Base-by-base conservation (phyloP, 768 basidiomycete species). In the Tricholoma terreum region DNA sequence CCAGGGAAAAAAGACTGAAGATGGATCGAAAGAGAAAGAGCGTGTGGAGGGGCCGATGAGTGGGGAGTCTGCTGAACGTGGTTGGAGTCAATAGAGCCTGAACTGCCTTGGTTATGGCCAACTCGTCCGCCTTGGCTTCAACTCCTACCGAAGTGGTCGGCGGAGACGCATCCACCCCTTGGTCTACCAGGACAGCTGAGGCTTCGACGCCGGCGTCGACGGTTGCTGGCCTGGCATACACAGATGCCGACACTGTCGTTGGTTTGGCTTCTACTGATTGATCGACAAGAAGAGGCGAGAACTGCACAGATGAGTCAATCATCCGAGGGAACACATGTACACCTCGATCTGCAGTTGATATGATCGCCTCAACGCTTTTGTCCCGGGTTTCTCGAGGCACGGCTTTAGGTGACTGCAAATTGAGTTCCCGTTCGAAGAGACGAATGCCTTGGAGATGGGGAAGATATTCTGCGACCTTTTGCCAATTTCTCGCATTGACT, bases 361-460 rank as follows among this genome's bases (percentile, higher is more conserved):
- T 65, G 30, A 70, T 71, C n/a, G 76, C 79, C 55, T 84, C 80
- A 27, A 81, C 67, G 42, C 74, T 73, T 65, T 84, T 77, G 52
- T 85, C 79, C 14, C 68, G 67, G 9, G 73, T 79, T 52, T 74
- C 71, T 56, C 65, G 63, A 14, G 60, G 61, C 42, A 56, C 56
- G 14, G 61, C 59, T 15, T 58, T 36, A 15, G 65, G 55, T 9
- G 61, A 50, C 34, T 67, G 52, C 24, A 55, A 45, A 4, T 65
- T 66, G 63, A 80, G 79, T 52, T 75, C 73, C 52, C 85, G 80
- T 64, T 92, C 90, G 49, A 77, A 72, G 40, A 81, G 69, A 22
- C 90, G 86, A 58, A 91, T 71, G 55, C 73, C 74, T 67, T 91
- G 90, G 22, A 92, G 69, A 66, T 84, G 84, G n/a, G 90, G 89